These are phyloP conservation scores for Deuterostichococcus epilithicus DNA, from an alignment of 139 green algal species.

Conservation along the genomic window DNA sequence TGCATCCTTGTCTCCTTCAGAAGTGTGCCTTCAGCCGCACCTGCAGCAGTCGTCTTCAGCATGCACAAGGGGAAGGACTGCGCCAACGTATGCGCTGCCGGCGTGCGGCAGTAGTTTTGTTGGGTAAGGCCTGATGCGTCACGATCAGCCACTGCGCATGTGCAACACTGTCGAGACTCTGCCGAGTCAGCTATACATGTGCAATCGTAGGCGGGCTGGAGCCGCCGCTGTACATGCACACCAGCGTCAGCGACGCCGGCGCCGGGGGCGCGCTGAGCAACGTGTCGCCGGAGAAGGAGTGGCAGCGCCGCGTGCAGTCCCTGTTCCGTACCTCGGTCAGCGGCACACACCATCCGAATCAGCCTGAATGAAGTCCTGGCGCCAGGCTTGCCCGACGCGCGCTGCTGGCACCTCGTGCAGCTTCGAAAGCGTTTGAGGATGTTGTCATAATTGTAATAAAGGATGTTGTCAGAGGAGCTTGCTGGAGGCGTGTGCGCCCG, in stretches of 20 bases:
- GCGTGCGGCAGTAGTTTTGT: not conserved
- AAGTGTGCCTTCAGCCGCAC: too few relatives aligned
- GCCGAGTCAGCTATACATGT: not conserved
- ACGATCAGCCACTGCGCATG: not conserved
- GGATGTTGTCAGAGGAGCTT: too few relatives aligned
- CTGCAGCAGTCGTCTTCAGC: too few relatives aligned
- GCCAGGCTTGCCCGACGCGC: too few relatives aligned
- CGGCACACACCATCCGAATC: too few relatives aligned
- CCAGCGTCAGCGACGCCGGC: not conserved
- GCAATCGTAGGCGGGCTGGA: conserved; percentile 31
- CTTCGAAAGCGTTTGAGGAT: too few relatives aligned
- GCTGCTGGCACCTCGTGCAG: too few relatives aligned
- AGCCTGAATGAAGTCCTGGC: too few relatives aligned
- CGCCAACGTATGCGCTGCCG: not conserved
- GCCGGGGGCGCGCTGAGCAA: conserved; percentile 18
- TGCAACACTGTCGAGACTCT: not conserved
- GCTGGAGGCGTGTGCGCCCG: too few relatives aligned
- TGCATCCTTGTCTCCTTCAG: too few relatives aligned
- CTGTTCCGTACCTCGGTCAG: conserved; percentile 30
- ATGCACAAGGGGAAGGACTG: too few relatives aligned
- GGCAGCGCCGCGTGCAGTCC: conserved; percentile 28
- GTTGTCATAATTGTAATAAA: too few relatives aligned
- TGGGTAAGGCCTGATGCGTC: not conserved
- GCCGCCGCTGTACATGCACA: conserved; percentile 54
- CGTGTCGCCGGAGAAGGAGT: conserved; percentile 33